Base-by-base conservation (phyloP, 176 grass and related monocot species). In the Tillandsia leiboldiana region DNA sequence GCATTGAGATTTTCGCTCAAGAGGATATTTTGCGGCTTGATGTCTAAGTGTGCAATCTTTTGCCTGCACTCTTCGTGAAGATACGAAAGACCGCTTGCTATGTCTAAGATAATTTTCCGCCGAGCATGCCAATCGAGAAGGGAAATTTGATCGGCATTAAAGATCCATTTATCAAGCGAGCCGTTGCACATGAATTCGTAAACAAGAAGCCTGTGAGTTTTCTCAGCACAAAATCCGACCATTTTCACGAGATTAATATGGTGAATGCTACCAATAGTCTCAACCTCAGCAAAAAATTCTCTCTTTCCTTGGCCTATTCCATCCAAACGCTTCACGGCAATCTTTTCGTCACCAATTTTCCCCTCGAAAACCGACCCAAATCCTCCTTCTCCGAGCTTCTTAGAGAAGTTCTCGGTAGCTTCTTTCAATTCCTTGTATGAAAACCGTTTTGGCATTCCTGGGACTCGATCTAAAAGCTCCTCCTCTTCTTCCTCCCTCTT, bases 121-220 rank as follows among this genome's bases (percentile, higher is more conserved):
- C 72, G 82, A 9, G 82, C 82, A 54, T 81, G 24, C 85, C 79
- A 87, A 72, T 74, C 75, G 29, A 88, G 82, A 56, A 56, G 23
- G 10, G 8, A 18, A 57, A 12, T 26, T 72, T 53, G 71, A 15
- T 64, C 23, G n/a, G 70, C 75, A 49, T 28, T 9, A 12, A 85
- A 91, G 52, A 91, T 88, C 78, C 89, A 91, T 73, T 71, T 84
- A 74, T 87, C 82, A n/a, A 85, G 73, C 17, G 88, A 87, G 28
- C 88, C 81, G 66, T 76, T 73, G 12, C 73, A 29, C 81, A 87
- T 87, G 59, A 84, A 91, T 26, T 91, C 78, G 47, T 82, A 85
- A 15, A 84, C 84, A 22, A 82, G 75, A 59, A 87, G 85, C 29
- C 75, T 82, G 64, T 87, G 64, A 1, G 69, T 65, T 49, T 71